These are phyloP conservation scores for Pulveroboletus ravenelii DNA, from an alignment of 768 basidiomycete species.

Conservation along the genomic window DNA sequence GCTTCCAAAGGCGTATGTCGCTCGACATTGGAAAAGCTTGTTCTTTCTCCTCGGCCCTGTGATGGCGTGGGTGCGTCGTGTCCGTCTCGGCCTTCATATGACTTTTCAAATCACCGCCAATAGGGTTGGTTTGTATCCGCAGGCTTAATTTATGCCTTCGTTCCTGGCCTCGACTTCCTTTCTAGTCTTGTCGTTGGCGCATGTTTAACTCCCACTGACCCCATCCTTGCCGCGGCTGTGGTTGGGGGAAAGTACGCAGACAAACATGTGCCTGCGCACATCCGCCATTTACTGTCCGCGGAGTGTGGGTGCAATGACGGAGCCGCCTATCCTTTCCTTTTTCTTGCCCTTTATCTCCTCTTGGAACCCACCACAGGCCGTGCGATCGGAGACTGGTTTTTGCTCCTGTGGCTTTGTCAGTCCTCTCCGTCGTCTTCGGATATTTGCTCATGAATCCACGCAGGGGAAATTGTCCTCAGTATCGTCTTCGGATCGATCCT, in stretches of 20 bases:
- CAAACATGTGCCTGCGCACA: slow-evolving; percentile 89
- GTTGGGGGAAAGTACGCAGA: slow-evolving; percentile 96
- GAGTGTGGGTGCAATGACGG: slow-evolving; percentile 97
- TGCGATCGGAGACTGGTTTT: slow-evolving; percentile 85
- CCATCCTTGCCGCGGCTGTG: slow-evolving; percentile 42
- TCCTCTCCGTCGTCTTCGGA: slow-evolving; percentile 14
- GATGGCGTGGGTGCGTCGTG: slow-evolving; percentile 71
- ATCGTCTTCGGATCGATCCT: slow-evolving; percentile 68
- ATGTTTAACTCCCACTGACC: slow-evolving; percentile 82
- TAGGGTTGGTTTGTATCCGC: slow-evolving; percentile 95
- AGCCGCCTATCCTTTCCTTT: slow-evolving; percentile 93
- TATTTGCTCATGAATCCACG: slow-evolving; percentile 4
- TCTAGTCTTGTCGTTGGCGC: slow-evolving; percentile 88
- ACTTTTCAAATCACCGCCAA: slow-evolving; percentile 4
- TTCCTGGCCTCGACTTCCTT: slow-evolving; percentile 86
- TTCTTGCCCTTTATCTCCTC: slow-evolving; percentile 82
- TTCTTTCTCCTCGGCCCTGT: slow-evolving; percentile 78
- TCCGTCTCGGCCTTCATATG: not conserved
- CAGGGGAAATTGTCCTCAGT: slow-evolving; percentile 78
- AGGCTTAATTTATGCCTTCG: slow-evolving; percentile 83
- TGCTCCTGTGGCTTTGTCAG: slow-evolving; percentile 82
- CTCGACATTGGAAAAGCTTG: slow-evolving; percentile 87
- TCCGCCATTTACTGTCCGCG: slow-evolving; percentile 58
- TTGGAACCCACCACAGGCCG: slow-evolving; percentile 55
- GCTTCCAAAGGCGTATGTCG: slow-evolving; percentile 92